Conservation (phyloP, 2,329 filamentous ascomycete genomes). For the Penicillium decumbens region DNA sequence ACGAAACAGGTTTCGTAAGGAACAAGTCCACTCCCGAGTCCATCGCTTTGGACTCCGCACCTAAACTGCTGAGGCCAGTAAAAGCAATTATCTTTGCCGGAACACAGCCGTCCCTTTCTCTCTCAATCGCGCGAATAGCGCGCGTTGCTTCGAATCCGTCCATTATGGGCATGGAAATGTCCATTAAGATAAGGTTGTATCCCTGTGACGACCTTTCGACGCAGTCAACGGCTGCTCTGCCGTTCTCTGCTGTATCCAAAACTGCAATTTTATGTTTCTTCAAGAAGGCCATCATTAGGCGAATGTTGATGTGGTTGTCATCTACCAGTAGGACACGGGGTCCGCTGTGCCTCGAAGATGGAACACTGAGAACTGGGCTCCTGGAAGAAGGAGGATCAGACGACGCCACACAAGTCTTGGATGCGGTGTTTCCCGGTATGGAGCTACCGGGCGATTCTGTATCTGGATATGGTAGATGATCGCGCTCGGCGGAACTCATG, state of each 20-base stretch:
- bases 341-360: not conserved
- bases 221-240: conserved; percentile 38
- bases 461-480: not conserved
- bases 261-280: conserved; percentile 31
- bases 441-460: not conserved
- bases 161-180: conserved; percentile 47
- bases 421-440: not conserved
- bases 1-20: conserved; percentile 44
- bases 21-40: conserved; percentile 42
- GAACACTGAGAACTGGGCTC: not conserved
- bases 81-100: conserved; percentile 41
- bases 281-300: conserved; percentile 39
- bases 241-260: conserved; percentile 39
- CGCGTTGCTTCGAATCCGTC: conserved; percentile 46
- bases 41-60: conserved; percentile 39
- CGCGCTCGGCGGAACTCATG: not conserved
- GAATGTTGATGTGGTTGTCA: conserved; percentile 44
- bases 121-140: conserved; percentile 34
- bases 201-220: conserved; percentile 27
- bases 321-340: conserved; percentile 40
- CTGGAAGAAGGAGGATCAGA: not conserved
- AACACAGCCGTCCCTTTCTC: conserved; percentile 16
- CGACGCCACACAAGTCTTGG: not conserved
- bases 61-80: conserved; percentile 40
- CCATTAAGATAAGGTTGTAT: conserved; percentile 45